Evolutionary conservation across 2,329 filamentous ascomycete genomes (phyloP), one percentile per base, ranked within the genome.

Genomic region (Microascus cirrosus): DNA sequence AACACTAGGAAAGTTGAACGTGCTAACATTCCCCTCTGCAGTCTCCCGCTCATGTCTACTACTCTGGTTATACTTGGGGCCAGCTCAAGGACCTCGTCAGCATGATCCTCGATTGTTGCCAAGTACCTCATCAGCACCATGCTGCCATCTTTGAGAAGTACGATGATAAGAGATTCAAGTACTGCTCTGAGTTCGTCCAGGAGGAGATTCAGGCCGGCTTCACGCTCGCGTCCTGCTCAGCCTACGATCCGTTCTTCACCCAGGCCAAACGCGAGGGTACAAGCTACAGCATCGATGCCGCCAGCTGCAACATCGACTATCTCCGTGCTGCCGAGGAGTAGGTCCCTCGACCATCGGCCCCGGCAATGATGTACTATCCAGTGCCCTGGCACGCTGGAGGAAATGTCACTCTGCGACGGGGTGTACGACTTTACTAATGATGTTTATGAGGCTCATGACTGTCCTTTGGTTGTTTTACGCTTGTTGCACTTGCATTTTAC

Each of bases 61-160:
- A 95, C 74, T 95, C 93, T 39, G 90, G 90, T 57, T 97, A 99
- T 74, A 96, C 92, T 1, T 91, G 88, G 74, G 74, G 77, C 53
- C 94, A 99, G 71, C 77, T 99, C 58, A 85, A 85, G 66, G 85
- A 87, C 1, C 75, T 96, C 42, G 80, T 96, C 53, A 77, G 78
- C 15, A 85, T 89, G 70, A 85, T 99, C 62, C 75, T 95, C 55
- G 90, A 96, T 64, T 97, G 93, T 75, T 96, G 91, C 72, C 85
- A 90, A 60, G 81, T 85, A 58, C 88, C 91, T 7, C 79, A 80
- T 62, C 85, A 86, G 66, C 94, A 99, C 68, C 94, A 99, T 69
- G 74, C 77, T 32, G 90, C 91, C 8, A 87, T 99, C 50, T 96
- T 83, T 68, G 90, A 96, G 58, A 99, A 99, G 73, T 99, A 96